Conservation (phyloP, 306 rosid species). For the Rosa chinensis region DNA sequence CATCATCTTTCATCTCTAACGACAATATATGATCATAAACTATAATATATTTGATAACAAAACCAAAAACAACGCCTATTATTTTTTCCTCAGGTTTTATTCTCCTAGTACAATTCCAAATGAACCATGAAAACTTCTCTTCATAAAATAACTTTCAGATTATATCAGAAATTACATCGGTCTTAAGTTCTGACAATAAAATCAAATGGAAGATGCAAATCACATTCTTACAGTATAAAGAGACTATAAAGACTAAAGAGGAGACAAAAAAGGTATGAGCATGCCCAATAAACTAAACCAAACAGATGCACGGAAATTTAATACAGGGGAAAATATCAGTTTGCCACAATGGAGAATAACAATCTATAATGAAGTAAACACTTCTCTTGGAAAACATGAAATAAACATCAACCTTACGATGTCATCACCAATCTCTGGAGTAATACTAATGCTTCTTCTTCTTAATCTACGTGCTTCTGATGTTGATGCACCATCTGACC, state of each 20-base stretch:
- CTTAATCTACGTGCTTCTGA: conserved; percentile 83
- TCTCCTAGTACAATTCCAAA: neutral
- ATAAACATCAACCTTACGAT: conserved; percentile 82
- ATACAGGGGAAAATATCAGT: neutral
- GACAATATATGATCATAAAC: too few species aligned
- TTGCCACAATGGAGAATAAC: neutral
- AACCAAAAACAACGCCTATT: neutral
- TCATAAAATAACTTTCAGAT: neutral
- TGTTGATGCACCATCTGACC: conserved; percentile 80
- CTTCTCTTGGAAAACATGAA: conserved; percentile 20
- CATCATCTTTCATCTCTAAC: neutral
- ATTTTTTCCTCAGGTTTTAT: neutral
- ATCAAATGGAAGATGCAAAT: neutral
- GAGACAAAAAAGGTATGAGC: neutral
- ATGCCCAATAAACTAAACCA: conserved; percentile 4
- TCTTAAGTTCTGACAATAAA: neutral
- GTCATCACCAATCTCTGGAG: conserved; percentile 98
- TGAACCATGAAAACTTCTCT: neutral
- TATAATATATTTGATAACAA: neutral
- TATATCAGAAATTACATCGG: neutral
- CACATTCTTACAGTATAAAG: neutral
- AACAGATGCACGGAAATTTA: neutral
- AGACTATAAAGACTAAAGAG: too few species aligned
- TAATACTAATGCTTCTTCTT: conserved; percentile 98
- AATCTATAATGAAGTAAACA: neutral